Evolutionary conservation across 805 yeast species (phyloP), one percentile per base, ranked within the genome.

Genomic region (Hanseniaspora thailandica): DNA sequence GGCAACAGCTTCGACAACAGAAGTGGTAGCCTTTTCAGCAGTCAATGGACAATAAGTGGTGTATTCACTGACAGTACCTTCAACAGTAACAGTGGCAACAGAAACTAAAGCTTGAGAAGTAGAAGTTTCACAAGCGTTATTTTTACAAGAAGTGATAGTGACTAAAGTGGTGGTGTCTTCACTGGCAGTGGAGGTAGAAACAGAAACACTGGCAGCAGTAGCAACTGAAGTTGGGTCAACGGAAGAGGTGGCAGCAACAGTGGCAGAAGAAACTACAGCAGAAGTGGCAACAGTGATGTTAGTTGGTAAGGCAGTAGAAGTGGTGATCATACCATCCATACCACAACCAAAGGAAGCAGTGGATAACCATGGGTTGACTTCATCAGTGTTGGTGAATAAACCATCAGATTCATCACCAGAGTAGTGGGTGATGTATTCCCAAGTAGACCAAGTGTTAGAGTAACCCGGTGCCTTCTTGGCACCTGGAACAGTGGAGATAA

Each of bases 381-480:
- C 50, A 26, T 28, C 34, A 17, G 43, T 3, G 39, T 55, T 56
- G n/a, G 57, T 54, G n/a, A 47, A 57, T 2, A 54, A 46, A 46
- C 54, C 54, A 31, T 55, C 56, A 41, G 55, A 40, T 40, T 47
- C 44, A 40, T 45, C 49, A 6, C 45, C 41, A 26, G 46, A 15
- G 47, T 54, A 48, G 4, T 45, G 38, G 23, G 55, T 35, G 26
- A 43, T 36, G 44, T 25, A 38, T 15, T 10, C 48, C 51, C 51
- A 50, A 19, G 41, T 30, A 28, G 63, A 46, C 64, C 66, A 70
- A 5, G 80, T 74, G 4, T 71, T 59, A 2, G 75, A 68, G 60
- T 71, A 77, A 3, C 60, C 66, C 2, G 75, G 62, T 1, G 80
- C 84, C 3, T 63, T 60, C 2, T 64, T 63, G 1, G 82, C 82